Base-by-base conservation (phyloP, 148 eudicot species). In the Suaeda aralocaspica region DNA sequence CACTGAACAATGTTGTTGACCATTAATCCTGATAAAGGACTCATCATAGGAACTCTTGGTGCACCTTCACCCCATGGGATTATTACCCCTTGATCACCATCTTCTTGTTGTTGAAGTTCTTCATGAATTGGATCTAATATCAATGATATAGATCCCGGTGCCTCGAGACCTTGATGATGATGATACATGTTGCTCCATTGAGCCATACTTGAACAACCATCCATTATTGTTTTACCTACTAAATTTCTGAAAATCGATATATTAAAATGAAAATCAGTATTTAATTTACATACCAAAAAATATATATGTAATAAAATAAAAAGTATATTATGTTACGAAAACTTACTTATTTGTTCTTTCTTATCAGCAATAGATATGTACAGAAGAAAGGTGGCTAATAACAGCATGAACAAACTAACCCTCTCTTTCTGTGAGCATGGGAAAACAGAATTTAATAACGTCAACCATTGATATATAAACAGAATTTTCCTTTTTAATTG, bases 171-270 rank as follows among this genome's bases (percentile, higher is more conserved):
- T 4, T 24, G 59, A 44, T 41, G 69, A 19, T 26, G 68, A 59
- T 67, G 56, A 60, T 66, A 68, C 8, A 73, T 72, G 80, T 72
- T 72, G 50, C 25, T 61, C 77, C 80, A 72, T 62, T 74, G 80
- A 31, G 76, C 56, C 50, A 49, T 60, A 42, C 80, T 67, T 39
- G 76, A 52, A 55, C 80, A 77, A 64, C 72, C 76, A 46, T 77
- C 80, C 80, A 77, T 77, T 24, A 51, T 26, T 25, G 18, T 12
- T 11, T 28, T 28, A 26, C 28, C 42, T 22, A 11, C 31, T n/a
- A 51, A 45, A 18, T 29, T 21, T 70, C 76, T 72, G 69, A 72
- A 72, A 72, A 42, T 36, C 41, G 8, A 36, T 46, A 59, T 19
- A 39, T 31, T 21, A 1, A 1, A 39, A 62, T 62, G 48, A 62